phyloP scores from a whole-genome alignment of 495 filamentous ascomycete species.

The Penicillium coffeae region DNA sequence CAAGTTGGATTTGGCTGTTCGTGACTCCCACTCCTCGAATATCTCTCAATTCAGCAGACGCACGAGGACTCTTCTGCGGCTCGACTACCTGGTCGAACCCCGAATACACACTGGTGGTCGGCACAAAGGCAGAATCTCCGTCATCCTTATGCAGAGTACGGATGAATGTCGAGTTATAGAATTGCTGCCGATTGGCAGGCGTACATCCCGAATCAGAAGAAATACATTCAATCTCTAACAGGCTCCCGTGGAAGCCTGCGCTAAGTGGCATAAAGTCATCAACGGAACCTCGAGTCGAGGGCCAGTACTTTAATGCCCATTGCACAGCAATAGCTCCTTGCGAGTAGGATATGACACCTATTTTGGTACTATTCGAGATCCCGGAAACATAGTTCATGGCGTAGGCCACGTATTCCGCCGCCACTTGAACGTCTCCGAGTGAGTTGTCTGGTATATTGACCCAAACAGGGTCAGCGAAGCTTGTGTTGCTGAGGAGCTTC shows the following conservation, averaged over 20 bases:
- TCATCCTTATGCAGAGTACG: slow-evolving; percentile 26
- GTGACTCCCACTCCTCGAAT: slow-evolving; percentile 33
- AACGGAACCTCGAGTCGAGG: slow-evolving; percentile 28
- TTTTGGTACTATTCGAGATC: slow-evolving; percentile 22
- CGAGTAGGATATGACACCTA: slow-evolving; percentile 39
- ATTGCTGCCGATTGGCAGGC: slow-evolving; percentile 37
- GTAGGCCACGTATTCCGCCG: slow-evolving; percentile 30
- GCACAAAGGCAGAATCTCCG: slow-evolving; percentile 44
- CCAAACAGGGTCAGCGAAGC: slow-evolving; percentile 39
- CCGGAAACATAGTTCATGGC: slow-evolving; percentile 28
- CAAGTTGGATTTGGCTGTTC: slow-evolving; percentile 39
- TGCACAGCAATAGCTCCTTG: slow-evolving; percentile 43
- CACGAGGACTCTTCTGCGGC: slow-evolving; percentile 35
- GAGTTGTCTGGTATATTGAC: slow-evolving; percentile 38
- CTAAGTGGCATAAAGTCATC: slow-evolving; percentile 40
- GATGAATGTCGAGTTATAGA: slow-evolving; percentile 35
- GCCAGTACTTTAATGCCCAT: slow-evolving; percentile 51
- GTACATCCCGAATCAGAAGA: slow-evolving; percentile 18
- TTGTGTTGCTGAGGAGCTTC: slow-evolving; percentile 3
- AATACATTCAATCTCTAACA: slow-evolving; percentile 21
- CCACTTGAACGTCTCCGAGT: slow-evolving; percentile 32
- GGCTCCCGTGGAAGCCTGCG: slow-evolving; percentile 45
- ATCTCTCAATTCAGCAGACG: slow-evolving; percentile 36
- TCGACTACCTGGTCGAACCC: slow-evolving; percentile 41
- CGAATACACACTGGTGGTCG: slow-evolving; percentile 42